These are phyloP conservation scores for Vachellia pachyceras DNA, from an alignment of 306 rosid species.

Conservation along the genomic window DNA sequence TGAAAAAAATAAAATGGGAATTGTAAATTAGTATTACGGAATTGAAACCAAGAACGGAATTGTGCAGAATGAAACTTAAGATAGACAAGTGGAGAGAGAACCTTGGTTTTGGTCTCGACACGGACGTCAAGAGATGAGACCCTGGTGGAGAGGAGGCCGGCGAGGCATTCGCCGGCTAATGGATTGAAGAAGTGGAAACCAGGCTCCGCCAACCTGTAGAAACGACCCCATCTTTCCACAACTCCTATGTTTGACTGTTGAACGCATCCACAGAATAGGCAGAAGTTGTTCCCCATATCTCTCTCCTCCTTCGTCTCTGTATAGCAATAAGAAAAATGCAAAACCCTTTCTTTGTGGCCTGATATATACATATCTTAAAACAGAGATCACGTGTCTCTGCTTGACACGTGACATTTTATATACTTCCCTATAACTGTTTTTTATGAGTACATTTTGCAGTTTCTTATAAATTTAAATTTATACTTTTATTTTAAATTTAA, in stretches of 20 bases:
- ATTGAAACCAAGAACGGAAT: neutral
- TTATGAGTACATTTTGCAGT: no score
- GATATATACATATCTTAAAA: no score
- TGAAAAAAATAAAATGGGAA: neutral
- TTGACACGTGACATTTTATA: no score
- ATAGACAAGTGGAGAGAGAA: neutral
- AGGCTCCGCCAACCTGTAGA: constrained; percentile 69
- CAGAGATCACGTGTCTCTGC: no score
- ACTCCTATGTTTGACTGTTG: constrained; percentile 73
- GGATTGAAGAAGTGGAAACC: constrained; percentile 88
- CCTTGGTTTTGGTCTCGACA: constrained; percentile 97
- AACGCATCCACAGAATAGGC: constrained; percentile 60
- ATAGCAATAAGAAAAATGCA: neutral
- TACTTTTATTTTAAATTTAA: no score
- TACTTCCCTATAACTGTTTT: no score
- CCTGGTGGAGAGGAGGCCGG: constrained; percentile 83
- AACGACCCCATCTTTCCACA: constrained; percentile 93
- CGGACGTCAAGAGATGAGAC: constrained; percentile 86
- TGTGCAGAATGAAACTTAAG: neutral
- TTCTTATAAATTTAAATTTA: no score
- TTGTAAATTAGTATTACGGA: neutral
- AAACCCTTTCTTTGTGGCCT: neutral
- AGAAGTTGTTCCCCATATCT: constrained; percentile 70
- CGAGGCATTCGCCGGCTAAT: constrained; percentile 77
- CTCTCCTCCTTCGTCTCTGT: neutral